phyloP scores from a whole-genome alignment of 1,284 basidiomycete genomes.

The Thelephora terrestris region DNA sequence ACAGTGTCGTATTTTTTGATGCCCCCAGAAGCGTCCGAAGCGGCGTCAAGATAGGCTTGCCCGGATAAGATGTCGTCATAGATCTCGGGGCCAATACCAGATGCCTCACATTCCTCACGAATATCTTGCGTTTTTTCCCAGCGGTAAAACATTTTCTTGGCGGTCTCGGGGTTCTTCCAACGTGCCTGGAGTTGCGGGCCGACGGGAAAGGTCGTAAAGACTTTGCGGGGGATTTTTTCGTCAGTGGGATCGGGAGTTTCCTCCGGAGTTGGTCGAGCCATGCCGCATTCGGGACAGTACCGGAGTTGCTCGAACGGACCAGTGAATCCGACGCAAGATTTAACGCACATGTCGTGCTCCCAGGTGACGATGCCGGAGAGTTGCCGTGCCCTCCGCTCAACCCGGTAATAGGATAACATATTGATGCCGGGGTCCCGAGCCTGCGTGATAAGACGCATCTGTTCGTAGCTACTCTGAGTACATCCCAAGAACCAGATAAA shows the following conservation, averaged over 20 bases:
- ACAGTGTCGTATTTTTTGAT: constrained; percentile 13
- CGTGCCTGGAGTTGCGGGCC: too few species aligned
- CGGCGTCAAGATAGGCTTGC: not conserved
- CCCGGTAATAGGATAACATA: constrained; percentile 14
- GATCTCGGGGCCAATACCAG: too few species aligned
- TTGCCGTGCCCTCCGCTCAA: constrained; percentile 12
- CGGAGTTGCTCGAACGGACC: constrained; percentile 25
- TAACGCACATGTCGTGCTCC: too few species aligned
- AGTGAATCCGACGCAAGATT: constrained; percentile 28
- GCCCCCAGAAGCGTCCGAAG: constrained; percentile 5
- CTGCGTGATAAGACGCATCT: constrained; percentile 10
- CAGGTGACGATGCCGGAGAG: constrained; percentile 21
- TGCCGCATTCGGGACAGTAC: constrained; percentile 12
- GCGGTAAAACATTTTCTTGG: too few species aligned
- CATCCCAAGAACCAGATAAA: too few species aligned
- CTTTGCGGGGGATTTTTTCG: constrained; percentile 9
- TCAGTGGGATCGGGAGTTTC: constrained; percentile 9
- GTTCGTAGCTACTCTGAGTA: too few species aligned
- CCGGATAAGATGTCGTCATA: constrained; percentile 13
- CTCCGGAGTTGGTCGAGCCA: constrained; percentile 20
- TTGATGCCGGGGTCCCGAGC: constrained; percentile 13
- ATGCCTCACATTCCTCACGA: too few species aligned
- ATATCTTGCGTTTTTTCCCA: too few species aligned
- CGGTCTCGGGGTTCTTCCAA: too few species aligned
- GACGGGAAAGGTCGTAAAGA: constrained; percentile 17